These are phyloP conservation scores for Sisymbrium irio DNA, from an alignment of 345 rosid species.

Conservation along the genomic window DNA sequence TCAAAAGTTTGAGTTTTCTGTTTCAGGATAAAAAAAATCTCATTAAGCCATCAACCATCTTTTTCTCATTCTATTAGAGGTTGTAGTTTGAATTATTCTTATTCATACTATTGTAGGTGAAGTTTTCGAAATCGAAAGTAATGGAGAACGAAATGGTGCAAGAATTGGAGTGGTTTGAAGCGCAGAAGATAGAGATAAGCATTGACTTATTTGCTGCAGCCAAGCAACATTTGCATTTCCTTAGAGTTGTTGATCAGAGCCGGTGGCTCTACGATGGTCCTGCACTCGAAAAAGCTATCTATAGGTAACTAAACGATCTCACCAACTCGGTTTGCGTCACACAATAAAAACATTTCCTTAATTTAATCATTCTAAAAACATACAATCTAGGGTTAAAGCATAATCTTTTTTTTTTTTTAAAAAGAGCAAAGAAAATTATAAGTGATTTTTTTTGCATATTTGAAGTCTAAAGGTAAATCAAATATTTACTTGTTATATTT, in stretches of 20 bases:
- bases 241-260: slow-evolving; percentile 57
- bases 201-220: slow-evolving; percentile 61
- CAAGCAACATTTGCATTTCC: slow-evolving; percentile 67
- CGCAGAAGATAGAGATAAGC: slow-evolving; percentile 55
- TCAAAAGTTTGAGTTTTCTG: not conserved
- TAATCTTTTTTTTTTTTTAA: too few relatives aligned
- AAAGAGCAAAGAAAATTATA: too few relatives aligned
- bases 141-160: slow-evolving; percentile 40
- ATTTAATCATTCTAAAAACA: too few relatives aligned
- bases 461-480: too few relatives aligned
- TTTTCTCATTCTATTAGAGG: not conserved
- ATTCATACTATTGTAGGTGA: not conserved
- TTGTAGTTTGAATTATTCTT: not conserved
- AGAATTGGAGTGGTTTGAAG: slow-evolving; percentile 63
- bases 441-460: too few relatives aligned
- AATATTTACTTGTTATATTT: too few relatives aligned
- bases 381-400: too few relatives aligned
- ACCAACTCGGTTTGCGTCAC: not conserved
- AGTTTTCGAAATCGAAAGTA: not conserved
- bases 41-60: not conserved
- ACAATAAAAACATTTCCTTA: not conserved
- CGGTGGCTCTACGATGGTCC: slow-evolving; percentile 73
- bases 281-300: slow-evolving; percentile 61
- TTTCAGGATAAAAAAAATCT: not conserved
- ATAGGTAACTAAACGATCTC: slow-evolving; percentile 40